Conservation (phyloP, 192 early-diverging fungal species). For the Coemansia sp. region DNA sequence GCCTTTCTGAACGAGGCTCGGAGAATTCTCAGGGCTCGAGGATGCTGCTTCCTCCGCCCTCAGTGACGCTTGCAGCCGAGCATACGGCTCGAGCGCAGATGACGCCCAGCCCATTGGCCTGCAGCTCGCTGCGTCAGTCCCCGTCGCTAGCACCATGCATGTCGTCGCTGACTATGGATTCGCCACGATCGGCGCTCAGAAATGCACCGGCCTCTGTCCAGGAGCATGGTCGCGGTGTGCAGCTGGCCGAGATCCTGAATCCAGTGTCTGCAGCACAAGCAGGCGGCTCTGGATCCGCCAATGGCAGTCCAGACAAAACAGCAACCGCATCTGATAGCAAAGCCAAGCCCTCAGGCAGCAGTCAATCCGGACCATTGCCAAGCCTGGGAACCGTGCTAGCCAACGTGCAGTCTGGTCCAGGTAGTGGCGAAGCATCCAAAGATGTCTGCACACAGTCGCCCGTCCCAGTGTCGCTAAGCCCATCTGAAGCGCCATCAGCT, state of each 20-base stretch:
- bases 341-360: not conserved
- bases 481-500: slow-evolving; percentile 11
- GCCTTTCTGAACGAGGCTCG: slow-evolving; percentile 8
- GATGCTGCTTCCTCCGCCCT: slow-evolving; percentile 26
- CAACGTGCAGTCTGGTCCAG: slow-evolving; percentile 16
- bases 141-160: slow-evolving; percentile 35
- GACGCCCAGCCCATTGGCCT: slow-evolving; percentile 32
- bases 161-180: slow-evolving; percentile 28
- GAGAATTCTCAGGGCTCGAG: not conserved
- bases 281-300: not conserved
- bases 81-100: slow-evolving; percentile 7
- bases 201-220: slow-evolving; percentile 3
- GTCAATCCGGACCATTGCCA: slow-evolving; percentile 35
- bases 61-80: slow-evolving; percentile 22
- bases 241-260: slow-evolving; percentile 43
- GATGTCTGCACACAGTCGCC: not conserved
- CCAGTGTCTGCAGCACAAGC: slow-evolving; percentile 8
- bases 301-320: not conserved
- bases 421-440: not conserved
- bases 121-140: slow-evolving; percentile 14
- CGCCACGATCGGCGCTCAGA: not conserved
- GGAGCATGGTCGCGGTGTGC: slow-evolving; percentile 20
- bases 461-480: not conserved
- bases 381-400: slow-evolving; percentile 41
- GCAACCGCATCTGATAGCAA: not conserved